These are phyloP conservation scores for Royoungia palumana DNA, from an alignment of 768 basidiomycete genomes.

Conservation along the genomic window DNA sequence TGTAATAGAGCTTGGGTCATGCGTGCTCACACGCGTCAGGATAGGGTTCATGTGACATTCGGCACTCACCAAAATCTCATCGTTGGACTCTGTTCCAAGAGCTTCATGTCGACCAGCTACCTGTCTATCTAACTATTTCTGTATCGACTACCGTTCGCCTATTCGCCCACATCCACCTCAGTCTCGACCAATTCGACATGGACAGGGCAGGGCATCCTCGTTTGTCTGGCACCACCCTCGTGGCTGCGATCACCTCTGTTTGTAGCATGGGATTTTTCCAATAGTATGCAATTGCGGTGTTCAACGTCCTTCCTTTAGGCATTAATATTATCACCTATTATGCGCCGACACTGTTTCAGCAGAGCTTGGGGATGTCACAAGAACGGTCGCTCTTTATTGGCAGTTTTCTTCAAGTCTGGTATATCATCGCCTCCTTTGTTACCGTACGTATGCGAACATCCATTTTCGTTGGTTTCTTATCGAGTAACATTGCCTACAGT, in stretches of 20 bases:
- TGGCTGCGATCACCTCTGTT: constrained; percentile 15
- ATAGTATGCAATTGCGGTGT: background rate
- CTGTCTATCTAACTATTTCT: background rate
- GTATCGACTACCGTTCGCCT: background rate
- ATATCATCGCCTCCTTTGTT: constrained; percentile 6
- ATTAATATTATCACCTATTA: constrained; percentile 11
- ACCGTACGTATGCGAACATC: background rate
- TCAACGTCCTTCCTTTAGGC: background rate
- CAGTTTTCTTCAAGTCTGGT: constrained; percentile 9
- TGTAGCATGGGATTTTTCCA: constrained; percentile 10
- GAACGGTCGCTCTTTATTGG: constrained; percentile 4
- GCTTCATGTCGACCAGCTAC: background rate
- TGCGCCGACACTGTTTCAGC: constrained; percentile 8
- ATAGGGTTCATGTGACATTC: constrained; percentile 7
- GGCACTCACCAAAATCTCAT: background rate
- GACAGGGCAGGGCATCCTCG: constrained; percentile 10
- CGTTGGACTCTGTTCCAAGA: background rate
- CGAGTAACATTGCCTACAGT: background rate
- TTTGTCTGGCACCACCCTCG: constrained; percentile 7
- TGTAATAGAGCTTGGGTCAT: too few relatives aligned
- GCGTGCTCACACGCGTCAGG: background rate
- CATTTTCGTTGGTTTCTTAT: background rate
- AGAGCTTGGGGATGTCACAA: constrained; percentile 6
- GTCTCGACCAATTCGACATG: background rate
- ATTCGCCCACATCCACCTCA: too few relatives aligned